These are phyloP conservation scores for Dioszegia aurantiaca DNA, from an alignment of 768 basidiomycete species.

Conservation along the genomic window DNA sequence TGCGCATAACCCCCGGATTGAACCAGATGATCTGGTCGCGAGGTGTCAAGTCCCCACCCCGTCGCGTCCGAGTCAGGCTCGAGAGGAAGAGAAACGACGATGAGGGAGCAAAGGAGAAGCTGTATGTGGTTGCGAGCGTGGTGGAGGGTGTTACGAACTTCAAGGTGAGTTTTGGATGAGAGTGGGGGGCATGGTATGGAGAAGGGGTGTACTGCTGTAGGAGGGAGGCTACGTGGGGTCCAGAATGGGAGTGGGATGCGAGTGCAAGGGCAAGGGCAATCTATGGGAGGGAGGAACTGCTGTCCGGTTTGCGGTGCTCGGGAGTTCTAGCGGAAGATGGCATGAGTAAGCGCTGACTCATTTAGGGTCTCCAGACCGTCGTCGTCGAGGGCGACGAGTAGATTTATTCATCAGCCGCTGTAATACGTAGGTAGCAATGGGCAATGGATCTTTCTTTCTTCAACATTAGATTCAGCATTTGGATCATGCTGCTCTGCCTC, in stretches of 20 bases:
- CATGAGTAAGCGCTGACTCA: neutral
- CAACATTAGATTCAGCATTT: neutral
- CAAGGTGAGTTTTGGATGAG: conserved; percentile 63
- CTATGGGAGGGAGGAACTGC: neutral
- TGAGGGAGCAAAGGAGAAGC: conserved; percentile 97
- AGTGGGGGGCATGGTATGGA: neutral
- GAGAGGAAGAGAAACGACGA: conserved; percentile 99
- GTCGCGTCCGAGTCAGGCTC: conserved; percentile 85
- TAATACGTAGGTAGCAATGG: conserved; percentile 6
- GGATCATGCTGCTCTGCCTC: no score
- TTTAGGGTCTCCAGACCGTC: conserved; percentile 35
- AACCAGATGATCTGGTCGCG: conserved; percentile 93
- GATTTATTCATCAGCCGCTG: conserved; percentile 6
- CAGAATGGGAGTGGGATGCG: neutral
- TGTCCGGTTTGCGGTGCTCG: neutral
- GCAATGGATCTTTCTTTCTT: conserved; percentile 7
- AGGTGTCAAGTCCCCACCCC: conserved; percentile 91
- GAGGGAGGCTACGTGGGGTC: neutral
- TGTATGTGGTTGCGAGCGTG: conserved; percentile 83
- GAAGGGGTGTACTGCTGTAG: neutral
- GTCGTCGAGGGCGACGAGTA: conserved; percentile 37
- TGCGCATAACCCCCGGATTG: conserved; percentile 89
- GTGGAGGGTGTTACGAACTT: conserved; percentile 68
- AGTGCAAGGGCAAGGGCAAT: neutral
- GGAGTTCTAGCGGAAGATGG: neutral